phyloP scores from a whole-genome alignment of 805 yeast genomes.

The Lipomyces spencermartinsiae region DNA sequence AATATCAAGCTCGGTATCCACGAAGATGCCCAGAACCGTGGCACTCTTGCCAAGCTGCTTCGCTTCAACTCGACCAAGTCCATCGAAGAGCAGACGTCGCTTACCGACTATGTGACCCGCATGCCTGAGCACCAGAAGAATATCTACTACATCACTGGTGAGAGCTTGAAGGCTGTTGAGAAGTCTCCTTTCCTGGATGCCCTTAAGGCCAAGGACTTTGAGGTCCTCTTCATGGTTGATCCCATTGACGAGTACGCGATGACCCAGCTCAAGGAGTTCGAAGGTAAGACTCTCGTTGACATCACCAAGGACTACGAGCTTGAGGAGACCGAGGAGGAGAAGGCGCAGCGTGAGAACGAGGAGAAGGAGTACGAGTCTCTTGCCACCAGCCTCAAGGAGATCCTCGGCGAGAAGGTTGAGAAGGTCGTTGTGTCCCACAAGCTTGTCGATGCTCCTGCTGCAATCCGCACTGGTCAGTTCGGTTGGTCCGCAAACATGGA shows the following conservation, averaged over 20 bases:
- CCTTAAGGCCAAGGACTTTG: conserved; percentile 97
- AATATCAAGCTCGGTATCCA: conserved; percentile 98
- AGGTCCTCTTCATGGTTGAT: conserved; percentile 96
- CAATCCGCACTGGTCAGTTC: conserved; percentile 99
- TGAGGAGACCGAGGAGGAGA: conserved; percentile 96
- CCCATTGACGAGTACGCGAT: conserved; percentile 99
- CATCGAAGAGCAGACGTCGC: conserved; percentile 89
- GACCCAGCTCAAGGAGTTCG: conserved; percentile 99
- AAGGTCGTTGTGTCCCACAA: conserved; percentile 98
- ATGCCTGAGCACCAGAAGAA: conserved; percentile 99
- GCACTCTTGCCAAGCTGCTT: conserved; percentile 91
- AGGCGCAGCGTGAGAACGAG: conserved; percentile 91
- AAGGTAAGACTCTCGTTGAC: conserved; percentile 98
- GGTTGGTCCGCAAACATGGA: conserved; percentile 99
- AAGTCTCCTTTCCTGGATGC: conserved; percentile 99
- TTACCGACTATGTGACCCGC: conserved; percentile 96
- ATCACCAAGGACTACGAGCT: conserved; percentile 99
- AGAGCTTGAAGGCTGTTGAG: conserved; percentile 95
- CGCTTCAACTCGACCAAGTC: conserved; percentile 98
- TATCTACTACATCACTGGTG: conserved; percentile 99
- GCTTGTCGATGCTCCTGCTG: conserved; percentile 98
- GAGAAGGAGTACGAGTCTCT: conserved; percentile 89
- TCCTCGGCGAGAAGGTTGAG: conserved; percentile 98
- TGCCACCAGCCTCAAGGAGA: conserved; percentile 94
- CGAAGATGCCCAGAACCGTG: conserved; percentile 98